phyloP scores from a whole-genome alignment of 1,139 yeast genomes.

The Ogataea hybrid region DNA sequence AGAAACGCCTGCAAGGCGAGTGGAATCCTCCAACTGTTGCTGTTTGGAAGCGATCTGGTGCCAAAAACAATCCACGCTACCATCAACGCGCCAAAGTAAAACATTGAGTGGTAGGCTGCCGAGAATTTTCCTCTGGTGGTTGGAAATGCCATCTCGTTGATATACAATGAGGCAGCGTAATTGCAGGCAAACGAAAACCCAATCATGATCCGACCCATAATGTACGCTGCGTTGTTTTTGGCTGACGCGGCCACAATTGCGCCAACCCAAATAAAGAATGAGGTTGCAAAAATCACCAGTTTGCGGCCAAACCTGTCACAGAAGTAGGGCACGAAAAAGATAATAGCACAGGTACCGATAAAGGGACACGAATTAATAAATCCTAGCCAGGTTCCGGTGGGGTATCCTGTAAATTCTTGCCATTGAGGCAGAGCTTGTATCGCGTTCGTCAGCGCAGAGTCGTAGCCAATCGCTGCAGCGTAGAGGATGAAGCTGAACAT shows the following conservation, averaged over 20 bases:
- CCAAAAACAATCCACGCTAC: constrained; percentile 57
- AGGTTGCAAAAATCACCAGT: constrained; percentile 40
- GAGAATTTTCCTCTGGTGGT: constrained; percentile 45
- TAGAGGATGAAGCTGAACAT: constrained; percentile 18
- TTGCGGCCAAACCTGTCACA: constrained; percentile 50
- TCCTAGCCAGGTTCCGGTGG: constrained; percentile 29
- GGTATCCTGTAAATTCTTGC: constrained; percentile 23
- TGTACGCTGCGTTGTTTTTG: constrained; percentile 42
- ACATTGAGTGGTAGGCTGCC: constrained; percentile 46
- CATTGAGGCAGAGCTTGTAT: constrained; percentile 28
- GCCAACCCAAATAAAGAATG: constrained; percentile 42
- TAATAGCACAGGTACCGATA: constrained; percentile 16
- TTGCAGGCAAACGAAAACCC: constrained; percentile 47
- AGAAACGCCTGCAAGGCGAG: constrained; percentile 38
- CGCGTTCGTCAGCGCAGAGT: constrained; percentile 14
- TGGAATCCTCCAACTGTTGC: constrained; percentile 44
- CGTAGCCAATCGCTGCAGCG: constrained; percentile 15
- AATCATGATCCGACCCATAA: constrained; percentile 46
- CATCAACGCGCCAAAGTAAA: constrained; percentile 52
- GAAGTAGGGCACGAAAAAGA: constrained; percentile 33
- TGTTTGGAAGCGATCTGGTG: constrained; percentile 30
- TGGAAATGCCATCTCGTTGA: constrained; percentile 39
- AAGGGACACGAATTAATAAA: constrained; percentile 19
- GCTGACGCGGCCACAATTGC: constrained; percentile 45
- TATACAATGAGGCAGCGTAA: constrained; percentile 41